Evolutionary conservation across 2,329 filamentous ascomycete species (phyloP).

Genomic region (Magnaporthales sp.): DNA sequence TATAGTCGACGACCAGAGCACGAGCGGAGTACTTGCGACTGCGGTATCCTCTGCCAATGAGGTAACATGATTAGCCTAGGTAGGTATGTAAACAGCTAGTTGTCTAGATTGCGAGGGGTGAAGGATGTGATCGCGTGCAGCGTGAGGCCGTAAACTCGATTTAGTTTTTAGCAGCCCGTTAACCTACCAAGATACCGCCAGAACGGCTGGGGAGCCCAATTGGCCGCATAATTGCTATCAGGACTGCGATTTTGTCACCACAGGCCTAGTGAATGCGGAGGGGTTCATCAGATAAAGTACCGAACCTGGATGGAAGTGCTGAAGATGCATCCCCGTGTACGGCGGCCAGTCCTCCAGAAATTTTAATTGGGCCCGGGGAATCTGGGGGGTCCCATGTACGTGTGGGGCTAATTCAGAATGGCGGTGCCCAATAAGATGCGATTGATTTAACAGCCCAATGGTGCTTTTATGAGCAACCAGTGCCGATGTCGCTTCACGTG

Average conservation of each 20-base stretch:
- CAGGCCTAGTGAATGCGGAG: background rate
- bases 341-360: background rate
- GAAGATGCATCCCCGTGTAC: background rate
- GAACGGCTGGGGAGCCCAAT: conserved; percentile 41
- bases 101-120: background rate
- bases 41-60: conserved; percentile 23
- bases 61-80: background rate
- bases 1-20: conserved; percentile 22
- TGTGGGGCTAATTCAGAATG: background rate
- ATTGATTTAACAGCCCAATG: background rate
- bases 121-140: background rate
- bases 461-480: too few species aligned
- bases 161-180: background rate
- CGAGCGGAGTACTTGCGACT: conserved; percentile 22
- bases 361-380: background rate
- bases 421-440: background rate
- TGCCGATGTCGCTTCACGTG: background rate
- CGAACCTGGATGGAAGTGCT: background rate
- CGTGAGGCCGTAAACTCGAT: background rate
- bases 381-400: background rate
- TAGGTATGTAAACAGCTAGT: background rate
- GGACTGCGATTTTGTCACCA: conserved; percentile 3
- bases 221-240: conserved; percentile 32
- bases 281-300: background rate
- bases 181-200: conserved; percentile 34